Evolutionary conservation across 2,329 filamentous ascomycete species (phyloP), one percentile per base, ranked within the genome.

Genomic region (Ophiobolus disseminans): DNA sequence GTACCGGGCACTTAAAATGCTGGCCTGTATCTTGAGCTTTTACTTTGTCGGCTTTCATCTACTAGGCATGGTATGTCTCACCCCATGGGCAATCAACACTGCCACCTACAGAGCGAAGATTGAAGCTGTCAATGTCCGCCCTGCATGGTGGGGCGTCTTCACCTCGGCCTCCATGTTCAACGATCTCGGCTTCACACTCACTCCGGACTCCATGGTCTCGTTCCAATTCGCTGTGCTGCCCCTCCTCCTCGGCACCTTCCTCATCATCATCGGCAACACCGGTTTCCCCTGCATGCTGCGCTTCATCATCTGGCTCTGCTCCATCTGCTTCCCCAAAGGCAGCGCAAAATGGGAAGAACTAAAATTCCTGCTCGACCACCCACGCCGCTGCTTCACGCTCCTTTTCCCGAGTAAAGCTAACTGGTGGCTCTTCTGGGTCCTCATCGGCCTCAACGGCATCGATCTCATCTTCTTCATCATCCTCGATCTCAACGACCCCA

Each of bases 201-300:
- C 91, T 0, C 88, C 92, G 0, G 90, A 97, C 74, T 97, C 91
- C 60, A 97, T 99, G 91, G 82, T 86, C 32, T 93, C 90, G 0
- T 97, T 97, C 72, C 86, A 90, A 60, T 82, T 78, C 7, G 90
- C 91, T 1, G 78, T 88, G 5, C 88, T 90, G 61, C 86, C 88
- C 0, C 78, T 97, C 36, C 78, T 97, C 17, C 69, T 94, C 34
- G 85, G 91, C 74, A 85, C 86, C 5, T 96, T 96, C 61, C 82
- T 97, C 32, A 94, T 97, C 67, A 86, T 97, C 53, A 91, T 96
- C 52, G 93, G 93, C 46, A 97, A 97, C 66, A 97, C 93, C 0
- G 94, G 89, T 0, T 97, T 97, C 62, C 94, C 93, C 0, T 90
- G 94, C 65, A 92, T 97, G 88, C 82, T 97, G 19, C 88, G 94